Evolutionary conservation across 441 rosid genomes (phyloP).

Genomic region (Iberis amara): DNA sequence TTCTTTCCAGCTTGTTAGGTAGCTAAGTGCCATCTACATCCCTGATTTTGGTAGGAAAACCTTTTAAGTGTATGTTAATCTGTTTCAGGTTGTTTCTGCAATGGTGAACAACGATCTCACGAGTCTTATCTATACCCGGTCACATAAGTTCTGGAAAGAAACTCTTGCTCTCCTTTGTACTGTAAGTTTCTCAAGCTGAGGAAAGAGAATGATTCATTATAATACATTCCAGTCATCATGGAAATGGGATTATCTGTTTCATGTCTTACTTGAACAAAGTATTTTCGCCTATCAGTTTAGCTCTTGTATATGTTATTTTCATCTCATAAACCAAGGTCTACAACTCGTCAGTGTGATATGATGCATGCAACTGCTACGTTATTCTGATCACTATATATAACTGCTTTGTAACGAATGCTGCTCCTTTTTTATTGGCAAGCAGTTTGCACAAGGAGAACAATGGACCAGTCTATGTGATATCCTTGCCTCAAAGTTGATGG

Average conservation of each 20-base stretch:
- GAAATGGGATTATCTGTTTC: constrained; percentile 1
- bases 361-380: constrained; percentile 7
- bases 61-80: constrained; percentile 19
- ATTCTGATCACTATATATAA: constrained; percentile 11
- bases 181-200: constrained; percentile 46
- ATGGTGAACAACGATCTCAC: constrained; percentile 90
- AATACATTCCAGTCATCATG: not conserved
- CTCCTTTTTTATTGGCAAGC: constrained; percentile 32
- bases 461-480: constrained; percentile 80
- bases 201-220: constrained; percentile 5
- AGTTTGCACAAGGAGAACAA: constrained; percentile 93
- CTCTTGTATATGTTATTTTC: constrained; percentile 1
- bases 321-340: constrained; percentile 10
- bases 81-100: constrained; percentile 79
- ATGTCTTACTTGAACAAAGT: constrained; percentile 6
- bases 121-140: constrained; percentile 70
- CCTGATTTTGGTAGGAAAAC: constrained; percentile 18
- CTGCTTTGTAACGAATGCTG: not conserved
- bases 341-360: constrained; percentile 7
- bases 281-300: constrained; percentile 1
- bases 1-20: constrained; percentile 8
- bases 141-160: constrained; percentile 91
- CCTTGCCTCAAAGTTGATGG: constrained; percentile 81
- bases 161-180: constrained; percentile 92
- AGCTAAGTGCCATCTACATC: constrained; percentile 8